Evolutionary conservation across 2,329 filamentous ascomycete species (phyloP), one percentile per base, ranked within the genome.

Genomic region (Leptoxyphium fumago): DNA sequence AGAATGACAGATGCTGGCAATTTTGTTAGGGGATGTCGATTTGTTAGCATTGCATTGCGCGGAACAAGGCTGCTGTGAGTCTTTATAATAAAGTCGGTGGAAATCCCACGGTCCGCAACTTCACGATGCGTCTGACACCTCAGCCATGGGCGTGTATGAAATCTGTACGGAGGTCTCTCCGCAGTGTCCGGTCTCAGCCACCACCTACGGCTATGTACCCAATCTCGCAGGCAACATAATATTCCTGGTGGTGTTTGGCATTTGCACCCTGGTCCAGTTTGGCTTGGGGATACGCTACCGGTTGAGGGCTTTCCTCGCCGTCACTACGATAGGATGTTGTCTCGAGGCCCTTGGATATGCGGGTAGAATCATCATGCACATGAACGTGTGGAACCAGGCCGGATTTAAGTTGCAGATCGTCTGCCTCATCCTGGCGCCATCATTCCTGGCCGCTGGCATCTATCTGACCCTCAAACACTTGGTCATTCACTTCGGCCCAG

Each of bases 401-500:
- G 61, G 62, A 4, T 65, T 67, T 48, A 61, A 65, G 43, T 59
- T 68, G 5, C 64, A 68, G 41, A 64, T 70, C 10, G 61, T 65
- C 48, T 64, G 58, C 30, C 55, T 71, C 0, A 59, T 69, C 11
- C 52, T 71, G 5, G 62, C 58, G 0, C 68, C 68, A 0, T 64
- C 64, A 0, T 63, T 71, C 40, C 54, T 68, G 3, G 66, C 68
- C 1, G 68, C 68, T 5, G 64, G 64, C 21, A 66, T 70, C 39
- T 71, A 69, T 38, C 54, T 71, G 15, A 69, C 65, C 0, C 58
- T 70, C 26, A 69, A 70, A 50, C 66, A 69, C 51, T 57, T 70
- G 7, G 62, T 70, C 32, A 47, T 67, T 6, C 63, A 64, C 50
- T 64, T 66, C 32, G 68, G 67, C 1, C 54, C 61, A 0, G 56